phyloP scores from a whole-genome alignment of 495 filamentous ascomycete genomes.

The Neurospora terricola region DNA sequence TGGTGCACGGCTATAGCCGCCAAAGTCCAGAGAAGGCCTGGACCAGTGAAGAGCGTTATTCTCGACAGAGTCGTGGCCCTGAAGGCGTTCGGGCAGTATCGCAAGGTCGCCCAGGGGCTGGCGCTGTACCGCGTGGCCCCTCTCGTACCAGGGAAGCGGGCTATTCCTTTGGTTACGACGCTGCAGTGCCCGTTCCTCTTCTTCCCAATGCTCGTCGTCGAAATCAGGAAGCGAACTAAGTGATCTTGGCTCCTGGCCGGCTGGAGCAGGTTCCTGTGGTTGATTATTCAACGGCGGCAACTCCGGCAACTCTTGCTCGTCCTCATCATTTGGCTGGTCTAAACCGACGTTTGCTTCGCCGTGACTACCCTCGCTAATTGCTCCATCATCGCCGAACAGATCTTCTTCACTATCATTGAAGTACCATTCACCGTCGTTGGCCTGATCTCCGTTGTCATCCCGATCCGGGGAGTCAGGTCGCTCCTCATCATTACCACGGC shows the following conservation, averaged over 20 bases:
- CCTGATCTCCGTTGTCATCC: background rate
- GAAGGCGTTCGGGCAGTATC: background rate
- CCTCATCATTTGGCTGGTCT: background rate
- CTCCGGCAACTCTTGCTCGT: background rate
- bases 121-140: background rate
- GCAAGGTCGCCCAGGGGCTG: background rate
- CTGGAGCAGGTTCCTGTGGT: background rate
- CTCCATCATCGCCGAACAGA: background rate
- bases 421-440: background rate
- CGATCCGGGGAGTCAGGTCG: background rate
- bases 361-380: background rate
- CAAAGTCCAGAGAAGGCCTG: background rate
- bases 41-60: background rate
- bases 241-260: background rate
- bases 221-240: background rate
- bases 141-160: background rate
- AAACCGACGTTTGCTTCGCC: background rate
- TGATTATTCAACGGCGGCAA: background rate
- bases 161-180: background rate
- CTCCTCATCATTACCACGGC: background rate
- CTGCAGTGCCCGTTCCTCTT: background rate
- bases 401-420: background rate
- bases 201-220: background rate
- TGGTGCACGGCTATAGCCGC: background rate
- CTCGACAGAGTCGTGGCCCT: background rate